Evolutionary conservation across 2,329 filamentous ascomycete genomes (phyloP).

Genomic region (Pseudocercospora fijiensis): DNA sequence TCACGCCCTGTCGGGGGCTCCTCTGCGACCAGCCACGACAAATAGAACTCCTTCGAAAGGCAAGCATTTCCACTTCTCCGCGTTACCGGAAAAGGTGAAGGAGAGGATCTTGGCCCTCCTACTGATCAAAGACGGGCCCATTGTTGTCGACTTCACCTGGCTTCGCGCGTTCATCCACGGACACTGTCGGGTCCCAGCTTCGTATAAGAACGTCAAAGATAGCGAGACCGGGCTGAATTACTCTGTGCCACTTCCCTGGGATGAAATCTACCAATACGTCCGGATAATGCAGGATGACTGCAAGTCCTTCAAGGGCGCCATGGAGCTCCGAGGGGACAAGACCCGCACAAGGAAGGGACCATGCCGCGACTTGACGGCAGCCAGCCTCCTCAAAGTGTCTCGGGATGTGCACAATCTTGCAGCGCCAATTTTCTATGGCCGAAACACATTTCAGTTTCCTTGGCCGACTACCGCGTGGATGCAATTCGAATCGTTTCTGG

Average conservation of each 20-base stretch:
- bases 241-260: conserved; percentile 15
- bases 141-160: conserved; percentile 28
- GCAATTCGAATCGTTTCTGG: conserved; percentile 26
- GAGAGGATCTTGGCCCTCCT: conserved; percentile 22
- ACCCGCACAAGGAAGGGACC: conserved; percentile 18
- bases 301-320: conserved; percentile 18
- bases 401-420: conserved; percentile 18
- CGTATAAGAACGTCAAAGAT: conserved; percentile 7
- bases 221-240: conserved; percentile 8
- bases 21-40: background rate
- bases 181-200: conserved; percentile 21
- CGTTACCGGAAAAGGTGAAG: conserved; percentile 19
- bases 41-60: background rate
- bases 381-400: conserved; percentile 17
- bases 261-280: conserved; percentile 14
- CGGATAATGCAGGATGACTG: conserved; percentile 23
- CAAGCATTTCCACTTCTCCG: conserved; percentile 18
- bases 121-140: conserved; percentile 16
- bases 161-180: conserved; percentile 24
- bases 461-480: conserved; percentile 24
- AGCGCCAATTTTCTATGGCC: conserved; percentile 21
- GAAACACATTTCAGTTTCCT: conserved; percentile 26
- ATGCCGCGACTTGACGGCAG: conserved; percentile 20
- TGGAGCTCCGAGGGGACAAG: conserved; percentile 24
- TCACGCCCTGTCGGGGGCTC: background rate